Evolutionary conservation across 352 stramenopile species (phyloP).

Genomic region (Pythium brachiatum): DNA sequence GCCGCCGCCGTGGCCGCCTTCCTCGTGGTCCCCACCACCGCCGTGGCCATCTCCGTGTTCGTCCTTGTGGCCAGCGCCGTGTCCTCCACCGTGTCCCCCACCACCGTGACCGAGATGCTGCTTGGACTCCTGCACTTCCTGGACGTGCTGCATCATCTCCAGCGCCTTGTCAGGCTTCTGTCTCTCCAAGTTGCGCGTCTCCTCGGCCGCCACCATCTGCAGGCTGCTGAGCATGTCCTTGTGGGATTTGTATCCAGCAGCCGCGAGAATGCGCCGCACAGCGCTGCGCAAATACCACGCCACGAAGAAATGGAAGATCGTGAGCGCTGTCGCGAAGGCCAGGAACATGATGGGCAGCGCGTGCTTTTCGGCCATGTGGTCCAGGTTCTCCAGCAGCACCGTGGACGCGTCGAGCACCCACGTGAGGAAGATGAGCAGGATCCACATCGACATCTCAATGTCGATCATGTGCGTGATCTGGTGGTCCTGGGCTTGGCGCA

Average conservation of each 20-base stretch:
- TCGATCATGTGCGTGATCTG: constrained; percentile 79
- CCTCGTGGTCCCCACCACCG: neutral
- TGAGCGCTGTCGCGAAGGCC: constrained; percentile 16
- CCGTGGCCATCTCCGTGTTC: neutral
- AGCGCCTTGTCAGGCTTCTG: constrained; percentile 15
- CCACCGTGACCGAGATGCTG: constrained; percentile 4
- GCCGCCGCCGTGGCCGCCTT: constrained; percentile 10
- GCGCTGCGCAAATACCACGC: constrained; percentile 14
- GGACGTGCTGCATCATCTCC: constrained; percentile 21
- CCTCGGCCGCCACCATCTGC: constrained; percentile 16
- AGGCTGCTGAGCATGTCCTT: constrained; percentile 18
- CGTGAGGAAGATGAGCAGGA: constrained; percentile 20
- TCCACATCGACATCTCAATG: constrained; percentile 58
- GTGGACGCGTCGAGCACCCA: constrained; percentile 18
- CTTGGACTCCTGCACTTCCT: constrained; percentile 14
- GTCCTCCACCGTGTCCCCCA: neutral
- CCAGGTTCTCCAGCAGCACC: constrained; percentile 8
- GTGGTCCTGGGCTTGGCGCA: constrained; percentile 62
- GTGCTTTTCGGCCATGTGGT: constrained; percentile 15
- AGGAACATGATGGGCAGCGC: constrained; percentile 20
- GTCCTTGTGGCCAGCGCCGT: neutral
- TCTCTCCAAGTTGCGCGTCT: constrained; percentile 12
- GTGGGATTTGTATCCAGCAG: constrained; percentile 19
- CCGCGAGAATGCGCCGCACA: constrained; percentile 13
- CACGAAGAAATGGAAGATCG: constrained; percentile 17